Conservation (phyloP, 179 eudicot genomes). For the Beta macrorhiza region DNA sequence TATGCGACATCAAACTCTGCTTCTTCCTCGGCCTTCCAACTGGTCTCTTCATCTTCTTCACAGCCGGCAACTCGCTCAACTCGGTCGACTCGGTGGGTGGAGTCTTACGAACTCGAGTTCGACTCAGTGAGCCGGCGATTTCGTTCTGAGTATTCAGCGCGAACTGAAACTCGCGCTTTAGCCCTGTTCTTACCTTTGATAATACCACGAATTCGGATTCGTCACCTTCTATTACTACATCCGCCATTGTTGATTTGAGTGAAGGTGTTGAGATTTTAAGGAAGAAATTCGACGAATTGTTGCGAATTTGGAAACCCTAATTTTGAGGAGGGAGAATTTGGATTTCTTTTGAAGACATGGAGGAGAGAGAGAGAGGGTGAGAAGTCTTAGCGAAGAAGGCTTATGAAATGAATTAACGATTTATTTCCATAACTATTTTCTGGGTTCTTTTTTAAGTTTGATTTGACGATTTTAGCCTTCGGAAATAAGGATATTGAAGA, state of each 20-base stretch:
- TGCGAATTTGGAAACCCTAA: background rate
- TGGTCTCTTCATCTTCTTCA: slow-evolving; percentile 15
- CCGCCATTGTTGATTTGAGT: slow-evolving; percentile 33
- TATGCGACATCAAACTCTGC: background rate
- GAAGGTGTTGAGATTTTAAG: background rate
- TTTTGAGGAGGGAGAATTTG: background rate
- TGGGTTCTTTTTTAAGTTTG: background rate
- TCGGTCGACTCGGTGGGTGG: slow-evolving; percentile 9
- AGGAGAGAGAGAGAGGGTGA: background rate
- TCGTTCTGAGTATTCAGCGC: slow-evolving; percentile 45
- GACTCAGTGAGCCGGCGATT: slow-evolving; percentile 31
- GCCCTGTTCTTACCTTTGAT: slow-evolving; percentile 43
- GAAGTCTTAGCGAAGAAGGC: background rate
- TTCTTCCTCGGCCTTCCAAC: slow-evolving; percentile 14
- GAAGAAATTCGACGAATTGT: background rate
- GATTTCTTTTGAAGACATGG: background rate
- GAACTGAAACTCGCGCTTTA: slow-evolving; percentile 53
- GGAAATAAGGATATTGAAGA: background rate
- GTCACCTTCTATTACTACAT: slow-evolving; percentile 28
- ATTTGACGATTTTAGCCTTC: background rate
- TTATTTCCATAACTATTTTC: background rate
- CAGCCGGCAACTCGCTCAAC: background rate
- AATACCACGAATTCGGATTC: slow-evolving; percentile 39
- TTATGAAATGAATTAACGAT: background rate
- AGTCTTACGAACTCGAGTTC: slow-evolving; percentile 37